phyloP scores from a whole-genome alignment of 1,284 basidiomycete genomes.

The Microbotryomycetes sp. region DNA sequence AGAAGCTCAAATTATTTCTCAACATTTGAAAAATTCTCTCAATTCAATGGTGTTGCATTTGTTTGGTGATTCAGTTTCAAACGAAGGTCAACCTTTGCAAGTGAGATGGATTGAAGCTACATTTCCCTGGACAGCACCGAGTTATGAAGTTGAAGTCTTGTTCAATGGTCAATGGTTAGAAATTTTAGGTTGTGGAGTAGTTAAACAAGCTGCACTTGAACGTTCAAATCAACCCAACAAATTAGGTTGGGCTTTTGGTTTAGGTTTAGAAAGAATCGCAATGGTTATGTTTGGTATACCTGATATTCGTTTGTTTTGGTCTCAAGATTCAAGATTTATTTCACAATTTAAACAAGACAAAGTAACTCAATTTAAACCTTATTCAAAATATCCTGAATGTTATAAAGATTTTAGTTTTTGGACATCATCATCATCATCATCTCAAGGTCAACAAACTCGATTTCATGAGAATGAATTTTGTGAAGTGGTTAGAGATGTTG shows the following conservation, averaged over 20 bases:
- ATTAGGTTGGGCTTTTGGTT: conserved; percentile 95
- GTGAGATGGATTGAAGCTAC: conserved; percentile 97
- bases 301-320: conserved; percentile 99
- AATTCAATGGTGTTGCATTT: conserved; percentile 80
- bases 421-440: conserved; percentile 51
- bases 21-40: conserved; percentile 84
- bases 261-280: conserved; percentile 93
- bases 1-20: conserved; percentile 64
- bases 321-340: conserved; percentile 76
- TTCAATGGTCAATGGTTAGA: conserved; percentile 97
- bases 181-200: conserved; percentile 89
- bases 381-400: conserved; percentile 81
- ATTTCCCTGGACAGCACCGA: conserved; percentile 96
- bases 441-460: too few relatives aligned
- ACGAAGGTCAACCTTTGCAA: conserved; percentile 55
- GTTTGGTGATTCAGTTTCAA: conserved; percentile 52
- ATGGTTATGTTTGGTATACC: conserved; percentile 98
- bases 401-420: conserved; percentile 91
- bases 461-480: conserved; percentile 97
- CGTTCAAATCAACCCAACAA: conserved; percentile 72
- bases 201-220: conserved; percentile 80
- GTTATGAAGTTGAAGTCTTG: conserved; percentile 96
- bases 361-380: conserved; percentile 74
- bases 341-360: conserved; percentile 73
- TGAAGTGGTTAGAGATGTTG: conserved; percentile 85